Evolutionary conservation across 371 early-diverging fungal genomes (phyloP).

Genomic region (Mucor saturninus): DNA sequence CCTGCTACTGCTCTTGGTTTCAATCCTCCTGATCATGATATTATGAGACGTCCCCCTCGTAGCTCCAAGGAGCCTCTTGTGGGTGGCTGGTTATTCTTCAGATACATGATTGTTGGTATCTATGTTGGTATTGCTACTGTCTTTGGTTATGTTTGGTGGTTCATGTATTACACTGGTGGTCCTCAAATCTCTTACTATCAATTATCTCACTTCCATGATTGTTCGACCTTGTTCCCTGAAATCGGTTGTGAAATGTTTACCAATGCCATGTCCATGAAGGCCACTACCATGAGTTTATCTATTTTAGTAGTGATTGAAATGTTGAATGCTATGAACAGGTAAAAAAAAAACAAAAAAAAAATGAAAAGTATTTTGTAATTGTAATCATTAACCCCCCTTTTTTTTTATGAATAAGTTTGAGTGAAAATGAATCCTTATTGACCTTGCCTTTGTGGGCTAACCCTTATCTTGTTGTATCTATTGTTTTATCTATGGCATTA

Average conservation of each 20-base stretch:
- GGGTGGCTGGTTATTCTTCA: slow-evolving; percentile 91
- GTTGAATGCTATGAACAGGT: slow-evolving; percentile 93
- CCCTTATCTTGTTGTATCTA: slow-evolving; percentile 82
- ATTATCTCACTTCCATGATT: slow-evolving; percentile 90
- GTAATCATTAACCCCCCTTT: too few relatives aligned
- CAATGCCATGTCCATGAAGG: slow-evolving; percentile 78
- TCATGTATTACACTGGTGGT: slow-evolving; percentile 84
- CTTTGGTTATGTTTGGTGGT: slow-evolving; percentile 98
- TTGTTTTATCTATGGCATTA: slow-evolving; percentile 86
- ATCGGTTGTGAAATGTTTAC: slow-evolving; percentile 92
- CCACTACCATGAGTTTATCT: slow-evolving; percentile 95
- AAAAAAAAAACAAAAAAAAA: slow-evolving; percentile 36
- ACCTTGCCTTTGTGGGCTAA: slow-evolving; percentile 90
- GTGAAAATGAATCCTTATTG: slow-evolving; percentile 91
- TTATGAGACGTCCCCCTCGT: slow-evolving; percentile 93
- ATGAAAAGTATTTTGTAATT: slow-evolving; percentile 55
- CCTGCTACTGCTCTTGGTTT: slow-evolving; percentile 98
- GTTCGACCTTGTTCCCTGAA: slow-evolving; percentile 82
- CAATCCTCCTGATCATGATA: slow-evolving; percentile 95
- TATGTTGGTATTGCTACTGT: slow-evolving; percentile 96
- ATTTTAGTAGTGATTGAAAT: slow-evolving; percentile 96
- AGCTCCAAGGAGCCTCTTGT: slow-evolving; percentile 87
- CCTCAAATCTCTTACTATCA: slow-evolving; percentile 89
- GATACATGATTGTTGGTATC: slow-evolving; percentile 90
- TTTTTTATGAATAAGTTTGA: slow-evolving; percentile 82